Percentiles rank a stretch among this genome's conserved stretches.
phyloP scores from a whole-genome alignment of 108 stramenopile genomes.

The Mayamaea pseudoterrestris region DNA sequence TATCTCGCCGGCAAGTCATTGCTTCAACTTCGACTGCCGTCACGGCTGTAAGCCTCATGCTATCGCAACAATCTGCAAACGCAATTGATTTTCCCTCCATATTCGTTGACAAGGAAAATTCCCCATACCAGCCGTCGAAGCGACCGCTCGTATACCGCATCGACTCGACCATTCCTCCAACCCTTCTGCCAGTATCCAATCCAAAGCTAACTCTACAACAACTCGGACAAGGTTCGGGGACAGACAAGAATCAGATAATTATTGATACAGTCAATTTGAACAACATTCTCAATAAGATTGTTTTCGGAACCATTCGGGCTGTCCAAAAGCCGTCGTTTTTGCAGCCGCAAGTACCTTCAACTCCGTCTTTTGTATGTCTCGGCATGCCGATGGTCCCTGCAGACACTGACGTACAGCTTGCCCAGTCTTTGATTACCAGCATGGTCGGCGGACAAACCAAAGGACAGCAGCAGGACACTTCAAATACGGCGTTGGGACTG shows the following conservation, averaged over 20 bases:
- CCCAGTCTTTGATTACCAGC: slow-evolving; percentile 21
- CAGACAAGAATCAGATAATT: slow-evolving; percentile 40
- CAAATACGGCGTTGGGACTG: slow-evolving; percentile 54
- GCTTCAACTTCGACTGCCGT: too few species aligned
- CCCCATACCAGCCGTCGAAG: slow-evolving; percentile 32
- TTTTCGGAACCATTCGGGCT: slow-evolving; percentile 48
- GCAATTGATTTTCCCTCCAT: too few species aligned
- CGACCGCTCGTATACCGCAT: slow-evolving; percentile 68
- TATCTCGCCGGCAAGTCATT: too few species aligned
- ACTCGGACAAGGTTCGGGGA: slow-evolving; percentile 59
- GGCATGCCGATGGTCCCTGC: slow-evolving; percentile 35
- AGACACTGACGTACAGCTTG: slow-evolving; percentile 34
- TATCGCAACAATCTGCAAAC: too few species aligned
- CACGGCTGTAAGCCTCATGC: too few species aligned
- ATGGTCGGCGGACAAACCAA: slow-evolving; percentile 19
- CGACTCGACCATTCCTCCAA: slow-evolving; percentile 71
- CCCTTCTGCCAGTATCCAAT: slow-evolving; percentile 41
- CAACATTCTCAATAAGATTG: slow-evolving; percentile 69
- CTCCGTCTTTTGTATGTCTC: slow-evolving; percentile 54
- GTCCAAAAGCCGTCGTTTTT: not conserved
- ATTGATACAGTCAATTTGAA: slow-evolving; percentile 61
- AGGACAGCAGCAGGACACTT: slow-evolving; percentile 11
- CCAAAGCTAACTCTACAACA: slow-evolving; percentile 36
- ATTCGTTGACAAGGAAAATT: too few species aligned
- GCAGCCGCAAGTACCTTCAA: slow-evolving; percentile 9